Evolutionary conservation across 345 rosid species (phyloP).

Genomic region (Camelina sativa): DNA sequence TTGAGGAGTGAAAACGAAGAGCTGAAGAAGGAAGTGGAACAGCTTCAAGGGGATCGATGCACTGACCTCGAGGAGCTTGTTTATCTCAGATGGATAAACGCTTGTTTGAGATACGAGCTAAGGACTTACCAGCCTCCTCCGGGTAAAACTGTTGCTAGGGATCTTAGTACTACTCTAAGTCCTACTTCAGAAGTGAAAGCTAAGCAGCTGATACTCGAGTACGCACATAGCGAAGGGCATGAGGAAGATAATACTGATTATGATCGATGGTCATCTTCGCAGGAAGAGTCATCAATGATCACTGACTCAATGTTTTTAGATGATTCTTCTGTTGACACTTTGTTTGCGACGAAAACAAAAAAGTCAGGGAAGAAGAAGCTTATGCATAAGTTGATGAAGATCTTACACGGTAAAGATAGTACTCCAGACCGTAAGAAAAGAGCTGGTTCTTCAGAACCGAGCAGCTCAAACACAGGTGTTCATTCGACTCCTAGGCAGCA

Average conservation of each 20-base stretch:
- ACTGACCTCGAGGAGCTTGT: slow-evolving; percentile 75
- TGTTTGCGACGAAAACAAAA: slow-evolving; percentile 43
- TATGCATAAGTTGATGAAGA: slow-evolving; percentile 63
- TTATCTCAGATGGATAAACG: slow-evolving; percentile 90
- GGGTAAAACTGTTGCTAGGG: slow-evolving; percentile 83
- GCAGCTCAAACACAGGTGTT: slow-evolving; percentile 46
- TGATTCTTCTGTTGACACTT: slow-evolving; percentile 56
- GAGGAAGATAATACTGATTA: slow-evolving; percentile 58
- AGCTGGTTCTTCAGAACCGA: slow-evolving; percentile 45
- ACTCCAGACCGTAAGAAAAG: slow-evolving; percentile 39
- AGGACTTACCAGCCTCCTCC: slow-evolving; percentile 65
- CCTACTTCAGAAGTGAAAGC: slow-evolving; percentile 82
- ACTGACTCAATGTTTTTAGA: slow-evolving; percentile 59
- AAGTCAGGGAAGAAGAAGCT: slow-evolving; percentile 56
- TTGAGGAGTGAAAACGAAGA: slow-evolving; percentile 63
- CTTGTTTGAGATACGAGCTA: slow-evolving; percentile 85
- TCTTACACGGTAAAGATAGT: slow-evolving; percentile 66
- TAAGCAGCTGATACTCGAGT: slow-evolving; percentile 79
- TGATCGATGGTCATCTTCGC: slow-evolving; percentile 67
- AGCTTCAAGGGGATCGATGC: slow-evolving; percentile 71
- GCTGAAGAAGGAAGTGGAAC: slow-evolving; percentile 62
- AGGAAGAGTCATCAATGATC: slow-evolving; percentile 50
- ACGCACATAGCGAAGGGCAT: slow-evolving; percentile 59
- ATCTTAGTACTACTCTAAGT: slow-evolving; percentile 78
- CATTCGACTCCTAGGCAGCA: slow-evolving; percentile 41